Evolutionary conservation across 176 grass and related monocot species (phyloP), one percentile per base, ranked within the genome.

Genomic region (Carex kokanica): DNA sequence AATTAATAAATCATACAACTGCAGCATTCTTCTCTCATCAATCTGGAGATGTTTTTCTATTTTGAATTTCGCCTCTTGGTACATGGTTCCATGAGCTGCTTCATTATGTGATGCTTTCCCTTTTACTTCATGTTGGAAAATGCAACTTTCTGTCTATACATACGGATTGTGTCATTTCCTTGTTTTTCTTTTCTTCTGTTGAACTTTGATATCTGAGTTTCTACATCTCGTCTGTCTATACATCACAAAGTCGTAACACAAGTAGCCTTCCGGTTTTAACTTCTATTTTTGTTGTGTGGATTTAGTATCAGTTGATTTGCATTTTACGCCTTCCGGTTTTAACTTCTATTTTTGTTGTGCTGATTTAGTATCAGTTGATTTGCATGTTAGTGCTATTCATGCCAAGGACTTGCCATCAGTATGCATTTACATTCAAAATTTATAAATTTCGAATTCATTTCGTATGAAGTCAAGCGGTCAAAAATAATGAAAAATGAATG

Each of bases 1-100:
- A 29, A 10, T 21, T 41, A 78, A 78, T 79, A 79, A 60, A 59
- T 59, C 27, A 79, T 79, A 79, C 18, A 73, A 47, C 32, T 73
- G 36, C 69, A 47, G 8, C 40, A 23, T 47, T 23, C 3, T 73
- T 21, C 40, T 23, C 69, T 21, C 16, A 49, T 73, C 69, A 49
- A 73, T 49, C 40, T 47, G 69, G 65, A 49, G 40, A 49, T 73
- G 0, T 10, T 49, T 73, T 18, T 45, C 1, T 73, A 73, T 73
- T 45, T 16, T 73, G 16, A 73, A 4, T 73, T 24, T 1, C 40
- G 2, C 18, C 69, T 45, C 40, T 69, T 73, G 36, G 8, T 9
- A 11, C 18, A 23, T 73, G 15, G 23, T 24, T 73, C 17, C 40
- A 73, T 45, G 40, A 49, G 69, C 18, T 23, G 58, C 9, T 60